A percentile compares a stretch with the other conserved stretches of the same genome.
Evolutionary conservation across 164 flowering plant species (phyloP).

Genomic region (Aristolochia californica): DNA sequence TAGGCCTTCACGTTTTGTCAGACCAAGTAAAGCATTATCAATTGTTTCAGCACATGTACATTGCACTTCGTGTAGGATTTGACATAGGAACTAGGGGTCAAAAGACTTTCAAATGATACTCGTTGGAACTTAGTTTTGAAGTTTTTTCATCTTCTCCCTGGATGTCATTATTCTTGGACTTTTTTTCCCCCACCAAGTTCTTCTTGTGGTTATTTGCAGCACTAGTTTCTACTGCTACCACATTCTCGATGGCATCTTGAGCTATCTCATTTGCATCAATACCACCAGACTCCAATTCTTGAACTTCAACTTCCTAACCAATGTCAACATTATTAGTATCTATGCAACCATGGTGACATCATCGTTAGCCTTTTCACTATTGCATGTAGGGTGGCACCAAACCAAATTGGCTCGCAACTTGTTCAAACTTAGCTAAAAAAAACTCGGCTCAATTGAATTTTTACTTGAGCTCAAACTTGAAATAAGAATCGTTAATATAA

Average conservation of each 20-base stretch:
- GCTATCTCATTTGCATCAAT: neutral
- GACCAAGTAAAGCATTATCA: too few relatives aligned
- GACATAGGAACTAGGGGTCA: too few relatives aligned
- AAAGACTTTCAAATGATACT: too few relatives aligned
- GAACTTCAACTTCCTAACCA: constrained; percentile 10
- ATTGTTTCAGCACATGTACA: too few relatives aligned
- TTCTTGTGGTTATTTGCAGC: neutral
- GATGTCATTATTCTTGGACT: constrained; percentile 15
- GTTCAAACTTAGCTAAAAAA: too few relatives aligned
- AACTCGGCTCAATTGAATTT: too few relatives aligned
- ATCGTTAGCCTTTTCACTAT: constrained; percentile 16
- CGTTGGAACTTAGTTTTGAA: constrained; percentile 1
- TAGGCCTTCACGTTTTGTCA: too few relatives aligned
- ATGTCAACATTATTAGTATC: constrained; percentile 10
- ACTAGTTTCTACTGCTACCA: neutral
- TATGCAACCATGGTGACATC: constrained; percentile 15
- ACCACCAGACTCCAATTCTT: constrained; percentile 9
- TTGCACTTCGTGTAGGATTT: too few relatives aligned
- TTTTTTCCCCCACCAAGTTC: constrained; percentile 10
- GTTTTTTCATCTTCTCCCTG: constrained; percentile 21
- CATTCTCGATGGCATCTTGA: neutral
- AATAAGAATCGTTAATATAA: too few relatives aligned
- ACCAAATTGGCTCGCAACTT: too few relatives aligned
- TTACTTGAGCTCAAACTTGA: too few relatives aligned
- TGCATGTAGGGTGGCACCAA: too few relatives aligned